Evolutionary conservation across 768 basidiomycete genomes (phyloP).

Genomic region (Leccinum subgranulosum): DNA sequence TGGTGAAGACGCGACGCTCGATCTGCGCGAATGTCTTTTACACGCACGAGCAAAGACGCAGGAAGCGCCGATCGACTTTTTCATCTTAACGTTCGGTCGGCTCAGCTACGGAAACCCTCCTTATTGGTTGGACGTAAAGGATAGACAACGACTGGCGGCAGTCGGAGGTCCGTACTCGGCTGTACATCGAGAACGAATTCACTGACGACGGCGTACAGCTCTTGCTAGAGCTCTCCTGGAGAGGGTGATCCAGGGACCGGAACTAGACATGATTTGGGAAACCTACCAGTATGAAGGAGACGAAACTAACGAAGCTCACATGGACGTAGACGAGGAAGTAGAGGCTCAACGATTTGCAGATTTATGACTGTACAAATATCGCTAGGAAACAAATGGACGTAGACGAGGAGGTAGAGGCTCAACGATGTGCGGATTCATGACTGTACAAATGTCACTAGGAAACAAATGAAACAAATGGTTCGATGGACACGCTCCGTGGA

Average conservation of each 20-base stretch:
- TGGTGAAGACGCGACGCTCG: slow-evolving; percentile 41
- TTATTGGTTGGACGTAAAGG: slow-evolving; percentile 48
- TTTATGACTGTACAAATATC: not conserved
- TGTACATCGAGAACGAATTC: not conserved
- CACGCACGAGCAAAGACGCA: slow-evolving; percentile 52
- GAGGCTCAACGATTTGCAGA: slow-evolving; percentile 28
- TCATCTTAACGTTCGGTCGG: slow-evolving; percentile 74
- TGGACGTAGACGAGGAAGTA: slow-evolving; percentile 59
- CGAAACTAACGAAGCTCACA: slow-evolving; percentile 32
- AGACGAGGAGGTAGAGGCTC: slow-evolving; percentile 50
- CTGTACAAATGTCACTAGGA: not conserved
- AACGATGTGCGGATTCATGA: slow-evolving; percentile 21
- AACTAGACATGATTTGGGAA: slow-evolving; percentile 62
- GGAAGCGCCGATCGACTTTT: slow-evolving; percentile 63
- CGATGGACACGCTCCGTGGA: not conserved
- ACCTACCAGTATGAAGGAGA: slow-evolving; percentile 52
- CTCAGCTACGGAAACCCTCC: slow-evolving; percentile 68
- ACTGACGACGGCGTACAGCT: slow-evolving; percentile 36
- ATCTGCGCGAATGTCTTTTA: slow-evolving; percentile 58
- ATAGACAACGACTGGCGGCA: slow-evolving; percentile 40
- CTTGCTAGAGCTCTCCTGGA: slow-evolving; percentile 61
- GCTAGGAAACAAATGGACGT: slow-evolving; percentile 42
- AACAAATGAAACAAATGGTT: not conserved
- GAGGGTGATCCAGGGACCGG: slow-evolving; percentile 68
- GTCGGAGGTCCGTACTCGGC: slow-evolving; percentile 44